phyloP scores from a whole-genome alignment of 139 green algal genomes.

The Coccomyxa sp. region DNA sequence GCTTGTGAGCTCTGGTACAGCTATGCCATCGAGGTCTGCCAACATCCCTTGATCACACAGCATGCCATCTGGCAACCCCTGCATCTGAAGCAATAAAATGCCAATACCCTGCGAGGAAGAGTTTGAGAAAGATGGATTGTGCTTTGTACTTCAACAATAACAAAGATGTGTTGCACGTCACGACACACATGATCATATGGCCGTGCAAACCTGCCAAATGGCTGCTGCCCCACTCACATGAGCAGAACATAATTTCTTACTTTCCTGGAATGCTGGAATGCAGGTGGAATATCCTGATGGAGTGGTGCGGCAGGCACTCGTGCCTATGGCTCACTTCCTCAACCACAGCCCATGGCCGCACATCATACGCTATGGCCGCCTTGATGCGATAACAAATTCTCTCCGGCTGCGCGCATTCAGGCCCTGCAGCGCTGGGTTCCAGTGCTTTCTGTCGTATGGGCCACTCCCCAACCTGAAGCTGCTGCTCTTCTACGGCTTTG shows the following conservation, averaged over 20 bases:
- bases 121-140: not conserved
- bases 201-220: too few species aligned
- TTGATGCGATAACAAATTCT: constrained; percentile 19
- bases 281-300: constrained; percentile 15
- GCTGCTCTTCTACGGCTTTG: constrained; percentile 74
- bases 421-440: constrained; percentile 3
- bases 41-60: not conserved
- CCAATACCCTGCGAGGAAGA: not conserved
- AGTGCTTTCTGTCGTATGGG: constrained; percentile 64
- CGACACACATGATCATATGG: too few species aligned
- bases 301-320: constrained; percentile 31
- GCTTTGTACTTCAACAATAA: too few species aligned
- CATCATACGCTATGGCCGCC: constrained; percentile 46
- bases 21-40: constrained; percentile 59
- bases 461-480: constrained; percentile 52
- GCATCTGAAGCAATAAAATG: not conserved
- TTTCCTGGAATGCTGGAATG: too few species aligned
- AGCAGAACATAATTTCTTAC: too few species aligned
- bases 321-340: constrained; percentile 46
- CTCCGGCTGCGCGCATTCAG: constrained; percentile 16
- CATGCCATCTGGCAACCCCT: not conserved
- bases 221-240: too few species aligned
- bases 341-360: constrained; percentile 61
- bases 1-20: constrained; percentile 65
- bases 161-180: not conserved